Base-by-base conservation (phyloP, 2,329 filamentous ascomycete genomes). In the Chaetomiaceae sp. region DNA sequence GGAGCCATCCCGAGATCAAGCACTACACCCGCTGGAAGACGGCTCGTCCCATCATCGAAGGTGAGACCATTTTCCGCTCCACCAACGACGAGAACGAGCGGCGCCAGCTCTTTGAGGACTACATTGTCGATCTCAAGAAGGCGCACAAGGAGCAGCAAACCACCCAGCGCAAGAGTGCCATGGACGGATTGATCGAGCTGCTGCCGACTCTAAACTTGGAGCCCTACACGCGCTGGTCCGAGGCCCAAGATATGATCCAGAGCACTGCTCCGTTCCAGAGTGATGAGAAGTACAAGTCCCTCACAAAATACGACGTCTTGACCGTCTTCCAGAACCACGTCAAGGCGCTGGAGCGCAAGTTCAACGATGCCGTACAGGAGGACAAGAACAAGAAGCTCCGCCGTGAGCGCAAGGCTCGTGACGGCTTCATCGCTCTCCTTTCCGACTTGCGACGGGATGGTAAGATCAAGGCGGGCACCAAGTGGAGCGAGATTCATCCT, bases 11-110 rank as follows among this genome's bases (percentile, higher is more conserved):
- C 57, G 94, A 99, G 71, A 97, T 99, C 71, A 94, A 91, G 71
- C 84, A 96, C 69, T 96, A 95, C 71, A 96, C 92, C 38, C 87
- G 91, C 57, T 99, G 94, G 94, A 95, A 91, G 79, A 96, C 90
- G 15, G 94, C 92, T 49, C 85, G 89, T 46, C 90, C 91, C 9
- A 95, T 96, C 60, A 90, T 99, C 58, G 90, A 97, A 71, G 88
- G 88, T 46, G 94, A 99, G 76, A 94, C 90, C 44, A 94, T 95
- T 55, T 99, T 97, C 75, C 87, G 91, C 63, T 92, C 91, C 27
- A 92, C 91, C 39, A 88, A 87, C 63, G 82, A 92, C 67, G 94
- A 99, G 63, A 80, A 82, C 54, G 94, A 97, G 75, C 86, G 91
- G 53, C 86, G 88, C 57, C 87, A 91, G 67, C 79, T 99, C 45